These are phyloP conservation scores for Pyricularia sp. DNA, from an alignment of 2,329 filamentous ascomycete species.

Conservation along the genomic window DNA sequence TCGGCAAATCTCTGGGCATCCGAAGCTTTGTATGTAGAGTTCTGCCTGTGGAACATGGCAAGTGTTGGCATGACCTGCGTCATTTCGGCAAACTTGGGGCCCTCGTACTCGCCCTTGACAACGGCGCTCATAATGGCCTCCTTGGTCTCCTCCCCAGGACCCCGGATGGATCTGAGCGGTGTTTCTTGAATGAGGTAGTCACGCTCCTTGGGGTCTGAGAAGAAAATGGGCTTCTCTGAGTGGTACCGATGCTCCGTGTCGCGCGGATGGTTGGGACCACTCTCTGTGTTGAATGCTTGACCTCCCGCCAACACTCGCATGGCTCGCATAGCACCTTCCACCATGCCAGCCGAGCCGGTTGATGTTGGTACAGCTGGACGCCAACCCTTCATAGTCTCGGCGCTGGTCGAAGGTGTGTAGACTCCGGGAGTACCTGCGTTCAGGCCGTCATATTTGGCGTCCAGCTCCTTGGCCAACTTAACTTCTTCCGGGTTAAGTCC, in stretches of 20 bases:
- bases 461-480: constrained; percentile 14
- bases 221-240: constrained; percentile 19
- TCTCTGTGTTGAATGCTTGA: constrained; percentile 17
- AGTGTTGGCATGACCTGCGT: constrained; percentile 10
- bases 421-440: neutral
- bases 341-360: constrained; percentile 18
- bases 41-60: constrained; percentile 25
- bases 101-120: constrained; percentile 27
- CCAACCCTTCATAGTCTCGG: constrained; percentile 24
- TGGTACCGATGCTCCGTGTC: constrained; percentile 16
- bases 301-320: constrained; percentile 30
- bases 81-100: constrained; percentile 18
- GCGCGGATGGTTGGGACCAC: constrained; percentile 10
- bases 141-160: constrained; percentile 11
- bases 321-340: constrained; percentile 24
- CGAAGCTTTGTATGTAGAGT: constrained; percentile 19
- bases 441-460: constrained; percentile 19
- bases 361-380: constrained; percentile 26
- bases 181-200: constrained; percentile 15
- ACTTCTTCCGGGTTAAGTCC: constrained; percentile 11
- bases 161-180: neutral
- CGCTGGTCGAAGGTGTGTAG: constrained; percentile 24
- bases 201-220: constrained; percentile 23
- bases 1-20: constrained; percentile 29
- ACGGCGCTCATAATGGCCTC: constrained; percentile 24